These are phyloP conservation scores for Rubia yunnanensis DNA, from an alignment of 257 asterid genomes.

Conservation along the genomic window DNA sequence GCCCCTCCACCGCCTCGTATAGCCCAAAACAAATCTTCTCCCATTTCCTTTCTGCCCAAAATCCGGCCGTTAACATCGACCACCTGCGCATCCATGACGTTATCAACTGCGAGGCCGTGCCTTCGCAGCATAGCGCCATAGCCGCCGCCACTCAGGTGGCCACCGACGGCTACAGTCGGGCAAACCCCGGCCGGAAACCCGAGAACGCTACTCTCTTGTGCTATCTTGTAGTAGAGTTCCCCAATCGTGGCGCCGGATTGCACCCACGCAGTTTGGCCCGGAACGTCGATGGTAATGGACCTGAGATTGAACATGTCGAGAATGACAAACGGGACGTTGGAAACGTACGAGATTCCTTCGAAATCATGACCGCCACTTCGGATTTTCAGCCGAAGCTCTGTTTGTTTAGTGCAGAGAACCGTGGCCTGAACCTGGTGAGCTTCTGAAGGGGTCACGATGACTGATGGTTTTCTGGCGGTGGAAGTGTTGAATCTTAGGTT, in stretches of 20 bases:
- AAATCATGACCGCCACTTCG: slow-evolving; percentile 57
- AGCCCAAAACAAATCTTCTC: slow-evolving; percentile 39
- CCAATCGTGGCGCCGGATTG: slow-evolving; percentile 33
- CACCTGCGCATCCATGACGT: slow-evolving; percentile 32
- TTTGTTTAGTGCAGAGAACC: slow-evolving; percentile 21
- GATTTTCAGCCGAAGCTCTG: slow-evolving; percentile 25
- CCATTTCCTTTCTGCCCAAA: slow-evolving; percentile 30
- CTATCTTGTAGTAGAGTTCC: slow-evolving; percentile 33
- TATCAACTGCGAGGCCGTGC: slow-evolving; percentile 28
- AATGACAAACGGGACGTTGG: slow-evolving; percentile 14
- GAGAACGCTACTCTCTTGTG: slow-evolving; percentile 19
- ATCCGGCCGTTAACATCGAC: slow-evolving; percentile 31
- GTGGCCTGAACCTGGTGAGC: slow-evolving; percentile 18
- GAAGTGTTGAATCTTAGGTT: slow-evolving; percentile 25
- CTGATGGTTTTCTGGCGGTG: slow-evolving; percentile 23
- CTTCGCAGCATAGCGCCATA: slow-evolving; percentile 11
- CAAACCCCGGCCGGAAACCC: slow-evolving; percentile 39
- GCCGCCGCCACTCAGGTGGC: slow-evolving; percentile 19
- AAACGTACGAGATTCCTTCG: slow-evolving; percentile 34
- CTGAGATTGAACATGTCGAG: slow-evolving; percentile 38
- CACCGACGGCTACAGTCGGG: slow-evolving; percentile 38
- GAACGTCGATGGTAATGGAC: slow-evolving; percentile 14
- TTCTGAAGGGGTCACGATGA: slow-evolving; percentile 26
- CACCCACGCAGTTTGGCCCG: slow-evolving; percentile 28
- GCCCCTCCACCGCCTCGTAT: slow-evolving; percentile 18